Evolutionary conservation across 164 flowering plant species (phyloP), one percentile per base, ranked within the genome.

Genomic region (Magnolia kwangsiensis): DNA sequence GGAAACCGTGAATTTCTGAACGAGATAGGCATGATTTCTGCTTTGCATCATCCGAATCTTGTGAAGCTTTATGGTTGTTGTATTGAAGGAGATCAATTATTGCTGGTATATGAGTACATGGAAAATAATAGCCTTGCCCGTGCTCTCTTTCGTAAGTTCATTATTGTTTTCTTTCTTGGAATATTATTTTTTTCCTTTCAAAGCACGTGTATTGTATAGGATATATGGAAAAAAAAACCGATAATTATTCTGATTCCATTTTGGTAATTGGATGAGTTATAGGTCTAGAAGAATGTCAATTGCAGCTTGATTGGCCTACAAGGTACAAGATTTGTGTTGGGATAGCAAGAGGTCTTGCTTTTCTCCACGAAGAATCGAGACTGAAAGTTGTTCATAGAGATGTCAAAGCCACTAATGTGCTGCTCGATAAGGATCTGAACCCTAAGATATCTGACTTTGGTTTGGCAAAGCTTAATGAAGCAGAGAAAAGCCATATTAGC

Each of bases 11-110:
- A 92, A 80, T 92, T 92, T 77, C 87, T 92, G 64, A 92, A 86
- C 81, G 97, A 92, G 78, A 86, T 92, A 73, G 97, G 97, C 75
- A 90, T 92, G 91, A 89, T 90, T 74, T 92, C 95, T 81, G 93
- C 87, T 13, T 74, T 88, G 80, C 90, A 90, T 67, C 97, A 92
- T 80, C 91, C 89, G 45, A 90, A 89, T 82, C 91, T 92, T 72
- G 97, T 92, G 8, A 89, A 88, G 86, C 86, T 92, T 19, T 87
- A 88, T 76, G 97, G 97, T 63, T 92, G 93, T 71, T 89, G 95
- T 74, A 84, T 86, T 9, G 95, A 92, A 82, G 90, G 93, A 51
- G 88, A 90, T 78, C 90, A 92, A 51, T 74, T 92, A 63, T 31
- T 86, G 72, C 75, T 92, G n/a, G 45, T 92, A 8, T 92, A 92